Conservation (phyloP, 768 basidiomycete genomes). For the Mycena belliarum region DNA sequence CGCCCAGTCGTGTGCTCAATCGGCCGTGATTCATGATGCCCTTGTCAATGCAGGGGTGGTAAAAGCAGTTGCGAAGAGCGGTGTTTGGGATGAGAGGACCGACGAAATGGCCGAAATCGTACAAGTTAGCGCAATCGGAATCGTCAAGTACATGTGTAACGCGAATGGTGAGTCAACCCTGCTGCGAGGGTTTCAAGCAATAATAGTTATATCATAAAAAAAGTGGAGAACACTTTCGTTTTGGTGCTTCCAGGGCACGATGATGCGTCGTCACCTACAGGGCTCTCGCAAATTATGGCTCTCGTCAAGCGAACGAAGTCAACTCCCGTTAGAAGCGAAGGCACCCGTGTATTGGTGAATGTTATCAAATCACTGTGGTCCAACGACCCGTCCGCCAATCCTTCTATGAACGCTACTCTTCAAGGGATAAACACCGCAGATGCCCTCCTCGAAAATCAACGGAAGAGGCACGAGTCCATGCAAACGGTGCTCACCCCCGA, state of each 20-base stretch:
- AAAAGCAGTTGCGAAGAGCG: slow-evolving; percentile 57
- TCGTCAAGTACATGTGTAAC: slow-evolving; percentile 86
- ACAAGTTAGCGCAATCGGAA: slow-evolving; percentile 84
- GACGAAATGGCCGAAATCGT: slow-evolving; percentile 84
- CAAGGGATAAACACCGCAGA: slow-evolving; percentile 31
- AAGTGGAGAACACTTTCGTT: slow-evolving; percentile 47
- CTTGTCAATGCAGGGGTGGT: slow-evolving; percentile 67
- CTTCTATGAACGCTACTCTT: slow-evolving; percentile 20
- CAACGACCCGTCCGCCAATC: slow-evolving; percentile 37
- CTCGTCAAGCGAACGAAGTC: slow-evolving; percentile 81
- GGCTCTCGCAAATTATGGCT: slow-evolving; percentile 69
- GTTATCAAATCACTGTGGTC: slow-evolving; percentile 79
- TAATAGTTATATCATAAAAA: background rate
- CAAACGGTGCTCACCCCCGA: slow-evolving; percentile 51
- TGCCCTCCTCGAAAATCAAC: slow-evolving; percentile 41
- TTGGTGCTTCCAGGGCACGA: slow-evolving; percentile 50
- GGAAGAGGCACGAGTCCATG: slow-evolving; percentile 56
- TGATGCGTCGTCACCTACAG: slow-evolving; percentile 40
- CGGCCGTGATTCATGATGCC: slow-evolving; percentile 55
- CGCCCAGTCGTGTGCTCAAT: slow-evolving; percentile 64
- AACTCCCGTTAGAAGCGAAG: slow-evolving; percentile 84
- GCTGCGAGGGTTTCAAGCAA: background rate
- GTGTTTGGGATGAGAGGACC: slow-evolving; percentile 68
- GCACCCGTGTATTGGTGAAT: slow-evolving; percentile 86
- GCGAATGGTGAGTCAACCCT: slow-evolving; percentile 57